A percentile compares a stretch with the other conserved stretches of the same genome.
phyloP scores from a whole-genome alignment of 129 eudicot genomes.

The Heracleum sosnowskyi region DNA sequence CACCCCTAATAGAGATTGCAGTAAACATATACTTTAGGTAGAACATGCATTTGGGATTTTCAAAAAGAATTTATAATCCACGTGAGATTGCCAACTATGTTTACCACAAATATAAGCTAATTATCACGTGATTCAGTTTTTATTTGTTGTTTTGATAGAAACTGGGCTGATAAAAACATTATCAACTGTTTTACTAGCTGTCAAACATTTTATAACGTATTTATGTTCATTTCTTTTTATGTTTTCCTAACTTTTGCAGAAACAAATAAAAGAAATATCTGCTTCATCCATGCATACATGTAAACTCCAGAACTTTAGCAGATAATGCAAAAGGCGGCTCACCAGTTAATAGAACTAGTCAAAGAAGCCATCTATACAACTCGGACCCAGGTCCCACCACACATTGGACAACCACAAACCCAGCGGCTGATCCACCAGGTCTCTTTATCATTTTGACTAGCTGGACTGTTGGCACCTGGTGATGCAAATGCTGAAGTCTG shows the following conservation, averaged over 20 bases:
- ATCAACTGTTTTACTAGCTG: neutral
- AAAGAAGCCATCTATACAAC: constrained; percentile 47
- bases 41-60: neutral
- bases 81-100: neutral
- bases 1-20: neutral
- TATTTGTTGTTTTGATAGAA: neutral
- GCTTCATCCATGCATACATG: neutral
- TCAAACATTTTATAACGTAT: neutral
- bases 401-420: constrained; percentile 96
- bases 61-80: neutral
- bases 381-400: constrained; percentile 99
- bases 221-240: neutral
- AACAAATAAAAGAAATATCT: neutral
- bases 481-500: constrained; percentile 89
- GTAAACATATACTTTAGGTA: neutral
- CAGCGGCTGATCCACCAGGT: constrained; percentile 94
- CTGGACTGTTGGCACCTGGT: constrained; percentile 29
- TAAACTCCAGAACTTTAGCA: neutral
- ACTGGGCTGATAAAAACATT: neutral
- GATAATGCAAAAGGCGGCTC: constrained; percentile 10
- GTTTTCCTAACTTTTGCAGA: neutral
- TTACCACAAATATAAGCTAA: neutral
- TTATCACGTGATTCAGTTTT: neutral
- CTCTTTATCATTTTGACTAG: constrained; percentile 66
- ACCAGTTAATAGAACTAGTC: constrained; percentile 15